Evolutionary conservation across 2,329 filamentous ascomycete species (phyloP), one percentile per base, ranked within the genome.

Genomic region (Triangularia verruculosa): DNA sequence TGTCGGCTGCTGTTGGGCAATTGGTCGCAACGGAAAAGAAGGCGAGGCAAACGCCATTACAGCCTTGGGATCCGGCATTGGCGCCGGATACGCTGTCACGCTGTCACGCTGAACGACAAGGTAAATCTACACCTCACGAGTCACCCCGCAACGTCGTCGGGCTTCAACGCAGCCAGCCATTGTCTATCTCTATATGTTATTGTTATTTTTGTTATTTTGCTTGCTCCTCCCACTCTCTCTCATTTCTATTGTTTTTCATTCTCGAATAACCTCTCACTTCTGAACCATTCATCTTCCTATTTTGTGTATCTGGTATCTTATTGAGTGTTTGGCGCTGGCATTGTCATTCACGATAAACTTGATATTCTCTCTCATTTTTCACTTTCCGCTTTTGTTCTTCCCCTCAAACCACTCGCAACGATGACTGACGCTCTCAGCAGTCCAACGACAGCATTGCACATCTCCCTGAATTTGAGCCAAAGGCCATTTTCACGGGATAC

Each of bases 81-180:
- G 57, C n/a, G 51, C 57, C 30, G 34, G 61, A 61, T 61, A 64
- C 65, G 65, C 65, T 67, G 61, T 65, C 61, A 64, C 34, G 24
- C 57, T 22, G 47, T 51, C 47, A 17, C 39, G 57, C 34, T 43
- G 27, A 39, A 32, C 25, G 32, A 52, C 25, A 52, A 59, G 34
- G 39, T 58, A 34, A 59, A 43, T 43, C 24, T 59, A 27, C 57
- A 51, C 57, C 55, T 25, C 17, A 43, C 34, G 28, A 58, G 20
- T 24, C 56, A 32, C 3, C 28, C 17, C 39, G 3, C n/a, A 47
- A 11, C 39, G 9, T 25, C 51, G 25, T 54, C 51, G 25, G 25
- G 51, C 25, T 54, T 54, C n/a, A 28, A 54, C 22, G 25, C 25
- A 25, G 51, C 22, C 12, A 27, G 12, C 12, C 32, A 39, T 54